Base-by-base conservation (phyloP, 1,139 yeast genomes). In the Taphrina sp. region DNA sequence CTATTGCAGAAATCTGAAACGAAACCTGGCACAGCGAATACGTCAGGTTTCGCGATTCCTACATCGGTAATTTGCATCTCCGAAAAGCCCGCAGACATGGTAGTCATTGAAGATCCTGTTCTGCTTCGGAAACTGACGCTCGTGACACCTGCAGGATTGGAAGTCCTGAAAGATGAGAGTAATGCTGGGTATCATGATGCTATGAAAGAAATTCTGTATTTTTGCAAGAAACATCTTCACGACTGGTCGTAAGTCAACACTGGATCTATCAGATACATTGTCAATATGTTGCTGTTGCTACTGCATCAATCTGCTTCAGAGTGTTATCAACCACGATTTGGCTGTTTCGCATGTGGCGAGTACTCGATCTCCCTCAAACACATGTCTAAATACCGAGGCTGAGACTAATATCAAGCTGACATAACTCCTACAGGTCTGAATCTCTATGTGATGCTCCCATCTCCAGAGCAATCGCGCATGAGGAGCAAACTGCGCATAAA, bases 211-310 rank as follows among this genome's bases (percentile, higher is more conserved):
- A 20, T 49, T n/a, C 54, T 49, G 26, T 39, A 29, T 34, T 49
- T 33, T 33, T 39, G 33, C 46, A 49, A 49, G 26, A 49, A 49
- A 20, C 54, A 49, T n/a, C 41, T 49, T 4, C 54, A 49, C 34
- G 54, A 49, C 22, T 49, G 54, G 54, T 49, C 54, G n/a, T 47
- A 26, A 12, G 31, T n/a, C n/a, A n/a, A n/a, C n/a, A n/a, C n/a
- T n/a, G n/a, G n/a, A n/a, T n/a, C n/a, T n/a, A n/a, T n/a, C n/a
- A n/a, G n/a, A n/a, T n/a, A n/a, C n/a, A n/a, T n/a, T n/a, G n/a
- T n/a, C n/a, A n/a, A n/a, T n/a, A n/a, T n/a, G n/a, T n/a, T n/a
- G n/a, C n/a, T n/a, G n/a, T n/a, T n/a, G n/a, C n/a, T n/a, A n/a
- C n/a, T n/a, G n/a, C n/a, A n/a, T n/a, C n/a, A n/a, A n/a, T n/a